Evolutionary conservation across 2,329 filamentous ascomycete genomes (phyloP), one percentile per base, ranked within the genome.

Genomic region (Ophiostoma montium): DNA sequence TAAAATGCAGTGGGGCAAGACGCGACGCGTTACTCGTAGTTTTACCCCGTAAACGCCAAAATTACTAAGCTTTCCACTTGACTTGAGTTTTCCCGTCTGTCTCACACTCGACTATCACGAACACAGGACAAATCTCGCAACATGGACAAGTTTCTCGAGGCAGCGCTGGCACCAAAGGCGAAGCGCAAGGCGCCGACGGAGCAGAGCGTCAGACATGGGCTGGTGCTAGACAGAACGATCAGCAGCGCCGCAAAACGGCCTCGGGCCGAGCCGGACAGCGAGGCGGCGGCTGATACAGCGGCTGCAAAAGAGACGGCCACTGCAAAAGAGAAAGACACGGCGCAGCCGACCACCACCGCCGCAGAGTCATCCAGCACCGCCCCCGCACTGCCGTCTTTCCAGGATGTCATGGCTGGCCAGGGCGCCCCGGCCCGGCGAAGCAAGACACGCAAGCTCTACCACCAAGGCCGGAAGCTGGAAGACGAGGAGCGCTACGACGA

Each of bases 381-480:
- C 9, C 5, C 42, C n/a, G 13, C 42, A 2, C 23, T 50, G 32
- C 49, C 46, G n/a, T 50, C 49, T 3, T 50, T 50, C 13, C 18
- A 6, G 11, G 45, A 35, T 9, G 27, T 35, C 11, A 19, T 50
- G 19, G 18, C 44, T 5, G 38, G 44, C 21, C 49, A 31, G 27
- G 13, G 43, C 16, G n/a, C 10, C 18, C 12, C 16, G 12, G 31
- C 31, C 2, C 23, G 45, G n/a, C 21, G 9, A 5, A 38, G 31
- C 2, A 18, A 38, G 2, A 36, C 45, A 46, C 44, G 44, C 2
- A 8, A 23, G 23, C 27, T 50, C 2, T 23, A 19, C n/a, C 38
- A 50, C 9, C 42, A 38, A 33, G 49, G 45, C 16, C 8, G 16
- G 12, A 5, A 19, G 16, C 10, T 44, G 13, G 27, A 35, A 16